Base-by-base conservation (phyloP, 1,284 basidiomycete genomes). In the Wallemia hederae region DNA sequence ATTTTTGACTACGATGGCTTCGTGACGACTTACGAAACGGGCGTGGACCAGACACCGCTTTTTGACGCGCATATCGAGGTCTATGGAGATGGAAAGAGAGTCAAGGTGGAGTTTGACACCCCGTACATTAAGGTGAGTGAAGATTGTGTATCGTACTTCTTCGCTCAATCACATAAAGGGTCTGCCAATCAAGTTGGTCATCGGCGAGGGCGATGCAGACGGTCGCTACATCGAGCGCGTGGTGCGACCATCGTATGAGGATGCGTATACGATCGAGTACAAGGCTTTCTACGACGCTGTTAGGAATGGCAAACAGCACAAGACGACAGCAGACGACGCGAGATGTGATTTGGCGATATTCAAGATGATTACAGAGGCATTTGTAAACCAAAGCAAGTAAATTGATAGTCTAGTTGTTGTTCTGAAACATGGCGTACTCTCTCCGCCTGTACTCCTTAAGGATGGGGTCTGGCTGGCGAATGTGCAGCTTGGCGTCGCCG, bases 61-160 rank as follows among this genome's bases (percentile, higher is more conserved):
- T 74, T 74, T 62, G 73, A 74, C 60, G 70, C 71, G 1, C 70
- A 70, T 60, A 68, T 74, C 62, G 73, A 74, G 62, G 70, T 74
- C 11, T 70, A 69, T 61, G 70, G 70, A 9, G 66, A 67, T 27
- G 68, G 71, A 34, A 68, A 71, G 58, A 63, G 72, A 7, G 64
- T 74, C 60, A 70, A 71, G 59, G 69, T 74, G 28, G 65, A 67
- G 17, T 72, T 70, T 62, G 70, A 73, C 61, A 71, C 71, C 68
- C 70, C 60, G 66, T 68, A 65, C 33, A 26, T 55, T 24, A 61
- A 55, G 31, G 56, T 59, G n/a, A 17, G 17, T 61, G 19, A 7
- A 2, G 11, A 26, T 29, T 24, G 17, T 1, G 19, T 19, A 17
- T 56, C 25, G 15, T 27, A 26, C 39, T 27, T 22, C 15, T 15